phyloP scores from a whole-genome alignment of 371 early-diverging fungal genomes.

The Rhizopus delemar region DNA sequence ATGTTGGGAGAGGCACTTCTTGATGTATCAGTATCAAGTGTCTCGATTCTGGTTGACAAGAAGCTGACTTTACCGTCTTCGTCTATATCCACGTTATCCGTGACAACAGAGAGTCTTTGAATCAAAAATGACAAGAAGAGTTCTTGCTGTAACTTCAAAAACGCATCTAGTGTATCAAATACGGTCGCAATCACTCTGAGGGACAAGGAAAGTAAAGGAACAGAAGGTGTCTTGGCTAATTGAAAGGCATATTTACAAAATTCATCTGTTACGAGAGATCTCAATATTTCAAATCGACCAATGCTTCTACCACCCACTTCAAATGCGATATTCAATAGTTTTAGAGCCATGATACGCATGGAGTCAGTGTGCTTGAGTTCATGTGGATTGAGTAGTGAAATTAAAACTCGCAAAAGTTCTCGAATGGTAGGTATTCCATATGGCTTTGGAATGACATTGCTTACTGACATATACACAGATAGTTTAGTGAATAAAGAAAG shows the following conservation, averaged over 20 bases:
- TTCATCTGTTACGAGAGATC: constrained; percentile 78
- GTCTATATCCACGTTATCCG: constrained; percentile 44
- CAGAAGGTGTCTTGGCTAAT: constrained; percentile 64
- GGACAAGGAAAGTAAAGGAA: constrained; percentile 61
- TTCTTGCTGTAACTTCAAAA: constrained; percentile 80
- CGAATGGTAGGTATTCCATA: constrained; percentile 86
- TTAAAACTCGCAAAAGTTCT: constrained; percentile 87
- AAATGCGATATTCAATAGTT: constrained; percentile 75
- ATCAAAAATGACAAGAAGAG: constrained; percentile 78
- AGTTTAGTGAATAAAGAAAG: neutral
- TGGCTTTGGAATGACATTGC: constrained; percentile 39
- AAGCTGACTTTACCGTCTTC: constrained; percentile 45
- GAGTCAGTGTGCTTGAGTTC: constrained; percentile 92
- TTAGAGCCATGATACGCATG: constrained; percentile 88
- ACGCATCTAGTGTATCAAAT: constrained; percentile 69
- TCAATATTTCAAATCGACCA: constrained; percentile 66
- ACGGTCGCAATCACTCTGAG: constrained; percentile 75
- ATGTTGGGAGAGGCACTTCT: constrained; percentile 48
- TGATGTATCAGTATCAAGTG: neutral
- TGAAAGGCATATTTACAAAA: constrained; percentile 86
- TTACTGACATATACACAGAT: neutral
- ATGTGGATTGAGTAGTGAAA: constrained; percentile 87
- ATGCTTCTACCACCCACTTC: constrained; percentile 85
- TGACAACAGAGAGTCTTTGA: constrained; percentile 57
- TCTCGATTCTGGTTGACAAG: constrained; percentile 3